These are phyloP conservation scores for Amylostereum areolatum DNA, from an alignment of 1,284 basidiomycete genomes.

Conservation along the genomic window DNA sequence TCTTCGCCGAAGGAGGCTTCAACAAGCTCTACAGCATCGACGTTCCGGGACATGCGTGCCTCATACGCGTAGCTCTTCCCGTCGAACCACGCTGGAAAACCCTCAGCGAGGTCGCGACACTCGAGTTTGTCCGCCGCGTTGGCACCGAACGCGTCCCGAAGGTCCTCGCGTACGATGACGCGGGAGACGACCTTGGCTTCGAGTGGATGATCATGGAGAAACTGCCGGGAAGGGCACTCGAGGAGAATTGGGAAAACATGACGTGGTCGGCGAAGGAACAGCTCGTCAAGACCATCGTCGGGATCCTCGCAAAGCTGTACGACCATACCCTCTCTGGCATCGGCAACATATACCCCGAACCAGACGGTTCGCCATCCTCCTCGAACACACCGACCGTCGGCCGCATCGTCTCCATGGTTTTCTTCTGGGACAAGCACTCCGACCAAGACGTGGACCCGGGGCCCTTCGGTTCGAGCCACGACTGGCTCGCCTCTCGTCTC, in stretches of 20 bases:
- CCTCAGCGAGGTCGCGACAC: conserved; percentile 2
- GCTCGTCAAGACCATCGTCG: conserved; percentile 1
- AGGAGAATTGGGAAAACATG: conserved; percentile 1
- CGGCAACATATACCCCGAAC: conserved; percentile 1
- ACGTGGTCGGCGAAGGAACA: conserved; percentile 1
- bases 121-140: background rate
- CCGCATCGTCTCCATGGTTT: conserved; percentile 1
- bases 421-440: conserved; percentile 5
- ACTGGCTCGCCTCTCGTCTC: conserved; percentile 2
- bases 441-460: conserved; percentile 3
- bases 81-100: conserved; percentile 1
- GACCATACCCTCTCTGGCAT: conserved; percentile 1
- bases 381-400: background rate
- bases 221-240: conserved; percentile 1
- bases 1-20: conserved; percentile 1
- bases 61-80: conserved; percentile 3
- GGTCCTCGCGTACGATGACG: conserved; percentile 1
- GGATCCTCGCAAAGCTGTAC: background rate
- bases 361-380: background rate
- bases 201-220: conserved; percentile 5
- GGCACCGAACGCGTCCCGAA: background rate
- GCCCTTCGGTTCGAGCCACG: conserved; percentile 2
- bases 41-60: background rate
- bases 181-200: background rate
- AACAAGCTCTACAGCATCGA: conserved; percentile 1